Evolutionary conservation across 805 yeast species (phyloP), one percentile per base, ranked within the genome.

Genomic region (Candida pseudoglaebosa): DNA sequence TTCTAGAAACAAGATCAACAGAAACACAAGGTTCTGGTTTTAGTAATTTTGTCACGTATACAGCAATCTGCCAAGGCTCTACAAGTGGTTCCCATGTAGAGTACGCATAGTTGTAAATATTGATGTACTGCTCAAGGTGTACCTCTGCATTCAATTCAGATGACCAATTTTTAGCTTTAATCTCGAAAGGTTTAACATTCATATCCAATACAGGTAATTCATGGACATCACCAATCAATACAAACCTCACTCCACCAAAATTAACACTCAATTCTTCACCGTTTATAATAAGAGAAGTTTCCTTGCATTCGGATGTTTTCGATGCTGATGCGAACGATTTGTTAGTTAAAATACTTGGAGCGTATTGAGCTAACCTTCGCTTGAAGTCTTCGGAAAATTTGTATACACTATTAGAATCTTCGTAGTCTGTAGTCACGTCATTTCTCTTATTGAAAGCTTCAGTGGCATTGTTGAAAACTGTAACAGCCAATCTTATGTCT

Each of bases 51-150:
- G 85, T 69, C 2, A 84, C 77, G 55, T 84, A 87, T 9, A 86
- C 61, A 0, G 87, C 80, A 36, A 91, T 67, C 5, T 87, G 82
- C 85, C 95, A 84, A 0, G 91, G 82, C 53, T 93, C 99, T 36
- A 93, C 58, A 33, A 93, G 65, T 0, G 99, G 97, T 52, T 93
- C 98, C 98, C 99, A 90, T 0, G 88, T 76, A 3, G 96, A 89
- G 44, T 84, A 78, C 0, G 96, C 77, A 57, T 90, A 90, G 57
- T 89, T 89, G 68, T 84, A 90, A 15, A 87, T 77, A 57, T 87
- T 89, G 7, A 84, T 74, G 43, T 67, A 75, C 0, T 88, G 71
- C 43, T 78, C 84, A 24, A 89, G 59, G 18, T 76, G 74, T 0
- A 83, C 70, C 40, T 78, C 80, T 1, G 87, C 84, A 48, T 80